Conservation (phyloP, 345 rosid species). For the Ceriops zippeliana region DNA sequence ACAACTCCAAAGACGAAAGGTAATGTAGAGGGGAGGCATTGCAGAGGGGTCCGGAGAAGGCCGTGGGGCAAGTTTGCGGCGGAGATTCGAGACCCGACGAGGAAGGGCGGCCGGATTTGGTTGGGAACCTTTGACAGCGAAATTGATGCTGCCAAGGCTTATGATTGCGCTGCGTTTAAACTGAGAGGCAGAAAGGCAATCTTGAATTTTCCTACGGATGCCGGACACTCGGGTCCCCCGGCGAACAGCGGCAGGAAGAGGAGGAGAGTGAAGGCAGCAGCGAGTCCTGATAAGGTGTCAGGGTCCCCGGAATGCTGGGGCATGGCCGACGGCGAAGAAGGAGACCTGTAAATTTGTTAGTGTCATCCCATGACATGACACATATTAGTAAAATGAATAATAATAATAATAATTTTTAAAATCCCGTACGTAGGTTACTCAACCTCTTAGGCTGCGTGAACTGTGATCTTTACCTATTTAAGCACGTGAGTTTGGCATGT, state of each 20-base stretch:
- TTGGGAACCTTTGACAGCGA: slow-evolving; percentile 74
- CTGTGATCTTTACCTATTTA: too few species aligned
- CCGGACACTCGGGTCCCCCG: slow-evolving; percentile 54
- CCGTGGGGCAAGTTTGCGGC: slow-evolving; percentile 97
- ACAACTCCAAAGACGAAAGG: slow-evolving; percentile 1
- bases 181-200: slow-evolving; percentile 86
- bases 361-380: too few species aligned
- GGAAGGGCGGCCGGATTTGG: slow-evolving; percentile 86
- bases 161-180: slow-evolving; percentile 79
- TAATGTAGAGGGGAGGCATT: slow-evolving; percentile 42
- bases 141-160: slow-evolving; percentile 83
- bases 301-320: slow-evolving; percentile 8
- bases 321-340: too few species aligned
- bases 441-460: too few species aligned
- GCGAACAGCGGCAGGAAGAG: slow-evolving; percentile 50
- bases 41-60: slow-evolving; percentile 83
- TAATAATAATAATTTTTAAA: too few species aligned
- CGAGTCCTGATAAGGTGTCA: neutral
- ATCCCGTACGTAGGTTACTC: too few species aligned
- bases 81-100: slow-evolving; percentile 80
- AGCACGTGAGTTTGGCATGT: too few species aligned
- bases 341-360: too few species aligned
- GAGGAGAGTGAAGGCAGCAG: slow-evolving; percentile 30
- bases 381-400: too few species aligned
- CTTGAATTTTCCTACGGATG: slow-evolving; percentile 79